These are phyloP conservation scores for Podaxis carcinomalis DNA, from an alignment of 768 basidiomycete genomes.

Conservation along the genomic window DNA sequence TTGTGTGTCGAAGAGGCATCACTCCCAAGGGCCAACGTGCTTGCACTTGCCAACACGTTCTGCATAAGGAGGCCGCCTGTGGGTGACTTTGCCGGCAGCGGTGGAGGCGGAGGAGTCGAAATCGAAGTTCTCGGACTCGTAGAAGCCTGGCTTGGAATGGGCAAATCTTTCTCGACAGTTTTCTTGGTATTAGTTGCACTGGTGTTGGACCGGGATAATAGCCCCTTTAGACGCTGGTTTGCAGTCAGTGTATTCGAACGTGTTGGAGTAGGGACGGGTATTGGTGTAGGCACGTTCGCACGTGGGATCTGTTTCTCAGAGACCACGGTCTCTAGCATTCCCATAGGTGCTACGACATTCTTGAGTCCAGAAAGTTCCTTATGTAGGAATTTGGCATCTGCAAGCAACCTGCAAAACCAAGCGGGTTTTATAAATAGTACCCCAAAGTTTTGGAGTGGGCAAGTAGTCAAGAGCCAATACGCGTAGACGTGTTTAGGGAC, in stretches of 20 bases:
- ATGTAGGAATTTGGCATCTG: conserved; percentile 74
- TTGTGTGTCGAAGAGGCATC: neutral
- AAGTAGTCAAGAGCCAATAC: neutral
- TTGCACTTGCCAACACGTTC: conserved; percentile 1
- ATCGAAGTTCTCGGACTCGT: conserved; percentile 26
- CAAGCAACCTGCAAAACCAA: conserved; percentile 54
- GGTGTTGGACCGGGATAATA: conserved; percentile 36
- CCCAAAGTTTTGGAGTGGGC: conserved; percentile 2
- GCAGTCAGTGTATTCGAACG: conserved; percentile 36
- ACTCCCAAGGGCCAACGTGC: neutral
- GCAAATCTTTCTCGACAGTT: neutral
- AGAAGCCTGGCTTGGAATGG: neutral
- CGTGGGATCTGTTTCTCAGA: conserved; percentile 68
- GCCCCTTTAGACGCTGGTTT: conserved; percentile 45
- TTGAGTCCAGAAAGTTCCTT: conserved; percentile 72
- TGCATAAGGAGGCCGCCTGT: neutral
- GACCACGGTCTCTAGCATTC: conserved; percentile 83
- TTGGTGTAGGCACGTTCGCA: conserved; percentile 10
- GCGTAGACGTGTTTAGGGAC: conserved; percentile 3
- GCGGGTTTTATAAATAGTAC: neutral
- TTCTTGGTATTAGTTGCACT: conserved; percentile 24
- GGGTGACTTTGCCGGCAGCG: conserved; percentile 19
- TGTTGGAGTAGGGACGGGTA: conserved; percentile 18
- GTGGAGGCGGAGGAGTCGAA: conserved; percentile 22
- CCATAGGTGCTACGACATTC: conserved; percentile 65